A percentile compares a stretch with the other conserved stretches of the same genome.
Evolutionary conservation across 352 stramenopile genomes (phyloP).

Genomic region (Aphanomyces astaci): DNA sequence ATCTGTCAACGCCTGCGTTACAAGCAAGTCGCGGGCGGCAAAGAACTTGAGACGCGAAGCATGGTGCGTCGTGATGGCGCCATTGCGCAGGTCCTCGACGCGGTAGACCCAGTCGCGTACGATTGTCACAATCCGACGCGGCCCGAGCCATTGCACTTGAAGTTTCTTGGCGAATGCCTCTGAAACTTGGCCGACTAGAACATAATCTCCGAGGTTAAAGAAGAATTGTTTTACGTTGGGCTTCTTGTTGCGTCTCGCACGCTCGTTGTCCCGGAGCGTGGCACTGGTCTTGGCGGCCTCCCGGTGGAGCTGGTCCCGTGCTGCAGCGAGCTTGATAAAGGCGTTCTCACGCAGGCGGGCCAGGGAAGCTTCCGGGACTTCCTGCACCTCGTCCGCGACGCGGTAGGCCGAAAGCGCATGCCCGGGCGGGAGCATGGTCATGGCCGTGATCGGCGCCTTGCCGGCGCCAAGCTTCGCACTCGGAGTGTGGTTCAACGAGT

Average conservation of each 20-base stretch:
- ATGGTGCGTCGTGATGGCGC: slow-evolving; percentile 14
- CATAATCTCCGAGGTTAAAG: slow-evolving; percentile 21
- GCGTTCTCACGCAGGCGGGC: neutral
- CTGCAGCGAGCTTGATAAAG: neutral
- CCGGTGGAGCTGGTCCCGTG: slow-evolving; percentile 4
- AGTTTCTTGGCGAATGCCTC: neutral
- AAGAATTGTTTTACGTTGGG: neutral
- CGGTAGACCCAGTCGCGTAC: slow-evolving; percentile 11
- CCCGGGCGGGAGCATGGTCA: neutral
- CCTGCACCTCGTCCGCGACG: neutral
- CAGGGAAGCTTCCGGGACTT: neutral
- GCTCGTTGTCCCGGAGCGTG: neutral
- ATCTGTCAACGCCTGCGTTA: too few relatives aligned
- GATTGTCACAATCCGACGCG: too few relatives aligned
- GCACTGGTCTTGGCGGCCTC: neutral
- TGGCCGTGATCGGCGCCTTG: slow-evolving; percentile 4
- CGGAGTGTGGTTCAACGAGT: slow-evolving; percentile 7
- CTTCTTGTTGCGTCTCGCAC: neutral
- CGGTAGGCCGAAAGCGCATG: neutral
- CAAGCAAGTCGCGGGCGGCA: too few relatives aligned
- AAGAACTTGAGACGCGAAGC: slow-evolving; percentile 25
- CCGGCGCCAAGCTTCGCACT: neutral
- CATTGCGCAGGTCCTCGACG: slow-evolving; percentile 20
- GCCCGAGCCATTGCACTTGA: slow-evolving; percentile 19
- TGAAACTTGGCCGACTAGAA: slow-evolving; percentile 14